A percentile compares a stretch with the other conserved stretches of the same genome.
Conservation (phyloP, 2,329 filamentous ascomycete genomes). For the Nemania bipapillata region DNA sequence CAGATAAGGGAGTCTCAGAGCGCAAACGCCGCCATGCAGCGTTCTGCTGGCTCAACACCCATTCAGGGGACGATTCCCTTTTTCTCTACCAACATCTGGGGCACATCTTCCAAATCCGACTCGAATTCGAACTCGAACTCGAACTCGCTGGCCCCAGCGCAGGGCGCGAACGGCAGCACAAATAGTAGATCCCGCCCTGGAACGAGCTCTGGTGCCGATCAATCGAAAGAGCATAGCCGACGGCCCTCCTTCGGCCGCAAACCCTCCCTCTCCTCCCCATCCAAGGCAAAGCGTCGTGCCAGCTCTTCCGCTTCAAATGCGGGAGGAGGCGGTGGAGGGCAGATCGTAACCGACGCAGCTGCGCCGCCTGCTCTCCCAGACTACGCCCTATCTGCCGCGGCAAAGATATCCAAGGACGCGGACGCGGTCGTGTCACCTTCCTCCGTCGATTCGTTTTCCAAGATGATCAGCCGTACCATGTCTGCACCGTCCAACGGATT, state of each 20-base stretch:
- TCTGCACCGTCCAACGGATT: constrained; percentile 43
- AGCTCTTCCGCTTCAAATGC: constrained; percentile 56
- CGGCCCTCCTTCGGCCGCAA: constrained; percentile 66
- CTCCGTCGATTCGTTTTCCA: constrained; percentile 55
- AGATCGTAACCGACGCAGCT: constrained; percentile 56
- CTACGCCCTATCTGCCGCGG: constrained; percentile 62
- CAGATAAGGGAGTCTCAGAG: constrained; percentile 25
- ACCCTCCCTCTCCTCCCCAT: constrained; percentile 60
- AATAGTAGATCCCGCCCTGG: constrained; percentile 51
- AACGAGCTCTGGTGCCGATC: constrained; percentile 53
- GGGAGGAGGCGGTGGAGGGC: constrained; percentile 50
- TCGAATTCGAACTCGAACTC: constrained; percentile 40
- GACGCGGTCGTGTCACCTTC: constrained; percentile 51
- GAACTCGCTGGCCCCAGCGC: constrained; percentile 31
- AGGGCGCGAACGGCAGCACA: constrained; percentile 20
- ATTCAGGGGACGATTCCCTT: constrained; percentile 42
- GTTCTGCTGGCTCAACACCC: constrained; percentile 34
- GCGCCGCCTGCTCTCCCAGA: constrained; percentile 66
- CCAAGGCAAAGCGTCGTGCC: constrained; percentile 55
- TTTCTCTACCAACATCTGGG: constrained; percentile 50
- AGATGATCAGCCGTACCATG: constrained; percentile 59
- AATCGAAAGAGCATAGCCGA: constrained; percentile 55
- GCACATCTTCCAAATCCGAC: constrained; percentile 40
- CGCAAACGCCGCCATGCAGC: constrained; percentile 35
- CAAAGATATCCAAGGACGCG: constrained; percentile 53